These are phyloP conservation scores for Phytophthora litchii DNA, from an alignment of 352 stramenopile species.

Conservation along the genomic window DNA sequence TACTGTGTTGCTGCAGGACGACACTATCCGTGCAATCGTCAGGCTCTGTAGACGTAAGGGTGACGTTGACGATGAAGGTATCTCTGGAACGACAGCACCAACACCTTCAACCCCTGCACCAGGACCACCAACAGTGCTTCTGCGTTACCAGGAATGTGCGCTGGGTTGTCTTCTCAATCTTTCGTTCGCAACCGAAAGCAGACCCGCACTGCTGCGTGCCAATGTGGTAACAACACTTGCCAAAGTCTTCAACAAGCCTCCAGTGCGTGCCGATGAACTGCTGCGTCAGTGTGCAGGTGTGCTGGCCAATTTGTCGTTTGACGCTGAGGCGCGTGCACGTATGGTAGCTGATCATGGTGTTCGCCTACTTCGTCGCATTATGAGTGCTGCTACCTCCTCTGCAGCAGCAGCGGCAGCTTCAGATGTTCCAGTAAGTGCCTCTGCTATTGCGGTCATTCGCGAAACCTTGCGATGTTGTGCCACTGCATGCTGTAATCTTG, in stretches of 20 bases:
- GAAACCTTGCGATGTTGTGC: conserved; percentile 76
- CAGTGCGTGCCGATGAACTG: conserved; percentile 66
- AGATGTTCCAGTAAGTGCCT: conserved; percentile 23
- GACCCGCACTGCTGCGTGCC: conserved; percentile 63
- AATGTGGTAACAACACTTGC: conserved; percentile 68
- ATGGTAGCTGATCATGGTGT: conserved; percentile 77
- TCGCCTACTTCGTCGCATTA: conserved; percentile 69
- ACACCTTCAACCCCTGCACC: conserved; percentile 34
- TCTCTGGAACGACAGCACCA: conserved; percentile 23
- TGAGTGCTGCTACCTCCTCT: conserved; percentile 43
- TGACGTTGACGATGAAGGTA: conserved; percentile 65
- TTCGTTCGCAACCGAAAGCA: conserved; percentile 71
- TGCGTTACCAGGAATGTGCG: conserved; percentile 72
- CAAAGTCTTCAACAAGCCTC: conserved; percentile 67
- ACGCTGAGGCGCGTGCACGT: conserved; percentile 53
- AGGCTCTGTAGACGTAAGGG: conserved; percentile 63
- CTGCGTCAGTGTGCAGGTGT: conserved; percentile 69
- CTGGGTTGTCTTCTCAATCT: conserved; percentile 82
- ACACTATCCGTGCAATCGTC: conserved; percentile 74
- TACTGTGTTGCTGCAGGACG: conserved; percentile 68
- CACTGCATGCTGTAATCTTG: conserved; percentile 80
- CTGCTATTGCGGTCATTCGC: conserved; percentile 41
- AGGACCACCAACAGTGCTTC: conserved; percentile 43
- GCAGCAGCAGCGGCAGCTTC: conserved; percentile 20
- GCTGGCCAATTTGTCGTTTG: conserved; percentile 80